These are phyloP conservation scores for Sugiyamaella smithiae DNA, from an alignment of 805 yeast species.

Conservation along the genomic window DNA sequence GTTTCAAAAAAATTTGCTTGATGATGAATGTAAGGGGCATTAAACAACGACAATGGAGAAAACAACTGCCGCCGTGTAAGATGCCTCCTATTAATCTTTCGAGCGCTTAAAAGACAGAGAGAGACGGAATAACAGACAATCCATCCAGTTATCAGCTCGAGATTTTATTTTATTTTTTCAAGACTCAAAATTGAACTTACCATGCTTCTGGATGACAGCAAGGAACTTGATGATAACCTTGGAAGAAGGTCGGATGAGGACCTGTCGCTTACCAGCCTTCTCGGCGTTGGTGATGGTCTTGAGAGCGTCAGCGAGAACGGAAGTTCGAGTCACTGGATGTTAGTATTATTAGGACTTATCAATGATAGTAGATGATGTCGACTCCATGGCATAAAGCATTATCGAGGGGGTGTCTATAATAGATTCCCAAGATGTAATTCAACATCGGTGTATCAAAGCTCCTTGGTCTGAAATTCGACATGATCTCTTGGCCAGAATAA, in stretches of 20 bases:
- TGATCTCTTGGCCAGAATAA: background rate
- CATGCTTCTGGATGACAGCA: slow-evolving; percentile 96
- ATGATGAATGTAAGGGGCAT: slow-evolving; percentile 37
- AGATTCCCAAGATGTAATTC: background rate
- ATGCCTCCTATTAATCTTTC: slow-evolving; percentile 58
- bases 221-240: slow-evolving; percentile 97
- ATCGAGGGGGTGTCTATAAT: background rate
- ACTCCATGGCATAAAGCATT: no score
- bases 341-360: background rate
- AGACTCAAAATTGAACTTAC: slow-evolving; percentile 50
- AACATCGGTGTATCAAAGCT: slow-evolving; percentile 27
- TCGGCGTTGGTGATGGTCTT: slow-evolving; percentile 98
- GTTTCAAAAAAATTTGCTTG: slow-evolving; percentile 4
- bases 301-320: slow-evolving; percentile 98
- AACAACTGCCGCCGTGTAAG: slow-evolving; percentile 37
- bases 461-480: slow-evolving; percentile 13
- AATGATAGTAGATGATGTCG: slow-evolving; percentile 1
- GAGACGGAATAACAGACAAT: slow-evolving; percentile 81
- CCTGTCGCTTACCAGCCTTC: slow-evolving; percentile 99
- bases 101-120: slow-evolving; percentile 97
- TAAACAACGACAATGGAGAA: slow-evolving; percentile 32
- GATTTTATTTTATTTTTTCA: background rate
- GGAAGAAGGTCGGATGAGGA: slow-evolving; percentile 95
- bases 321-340: slow-evolving; percentile 83
- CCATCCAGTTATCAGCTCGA: slow-evolving; percentile 99